These are phyloP conservation scores for Euphorbia lathyris DNA, from an alignment of 345 rosid species.

Conservation along the genomic window DNA sequence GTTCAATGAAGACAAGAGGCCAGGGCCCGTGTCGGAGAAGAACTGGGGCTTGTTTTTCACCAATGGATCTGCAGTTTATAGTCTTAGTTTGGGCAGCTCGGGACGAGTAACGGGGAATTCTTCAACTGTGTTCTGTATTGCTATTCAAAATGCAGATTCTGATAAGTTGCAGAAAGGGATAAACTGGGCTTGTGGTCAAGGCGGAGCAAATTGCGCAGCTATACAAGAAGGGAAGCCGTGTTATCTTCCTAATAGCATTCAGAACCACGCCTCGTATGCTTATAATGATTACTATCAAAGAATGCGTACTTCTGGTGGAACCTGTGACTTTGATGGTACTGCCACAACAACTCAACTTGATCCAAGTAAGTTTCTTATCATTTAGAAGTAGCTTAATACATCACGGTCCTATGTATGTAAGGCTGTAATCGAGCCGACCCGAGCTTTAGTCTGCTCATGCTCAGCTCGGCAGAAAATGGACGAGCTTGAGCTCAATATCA, in stretches of 20 bases:
- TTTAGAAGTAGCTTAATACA: too few species aligned
- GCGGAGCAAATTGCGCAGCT: conserved; percentile 71
- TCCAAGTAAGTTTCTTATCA: conserved; percentile 66
- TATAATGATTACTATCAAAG: conserved; percentile 85
- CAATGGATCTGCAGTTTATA: conserved; percentile 77
- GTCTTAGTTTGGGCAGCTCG: conserved; percentile 45
- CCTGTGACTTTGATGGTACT: conserved; percentile 82
- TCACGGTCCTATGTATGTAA: too few species aligned
- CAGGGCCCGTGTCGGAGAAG: conserved; percentile 71
- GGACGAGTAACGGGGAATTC: conserved; percentile 39
- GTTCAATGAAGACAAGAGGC: conserved; percentile 77
- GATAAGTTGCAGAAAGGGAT: conserved; percentile 68
- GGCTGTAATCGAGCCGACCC: too few species aligned
- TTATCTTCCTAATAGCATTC: conserved; percentile 51
- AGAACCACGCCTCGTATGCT: conserved; percentile 87
- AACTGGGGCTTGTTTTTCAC: conserved; percentile 81
- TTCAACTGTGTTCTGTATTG: conserved; percentile 66
- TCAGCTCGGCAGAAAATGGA: too few species aligned
- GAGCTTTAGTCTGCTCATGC: too few species aligned
- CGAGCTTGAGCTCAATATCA: too few species aligned
- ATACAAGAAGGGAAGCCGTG: conserved; percentile 73
- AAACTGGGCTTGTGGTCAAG: conserved; percentile 97
- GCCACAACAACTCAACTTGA: conserved; percentile 55
- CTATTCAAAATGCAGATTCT: conserved; percentile 59
- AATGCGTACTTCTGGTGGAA: conserved; percentile 72